A percentile compares a stretch with the other conserved stretches of the same genome.
phyloP scores from a whole-genome alignment of 371 early-diverging fungal species.

The Entomophthora muscae region DNA sequence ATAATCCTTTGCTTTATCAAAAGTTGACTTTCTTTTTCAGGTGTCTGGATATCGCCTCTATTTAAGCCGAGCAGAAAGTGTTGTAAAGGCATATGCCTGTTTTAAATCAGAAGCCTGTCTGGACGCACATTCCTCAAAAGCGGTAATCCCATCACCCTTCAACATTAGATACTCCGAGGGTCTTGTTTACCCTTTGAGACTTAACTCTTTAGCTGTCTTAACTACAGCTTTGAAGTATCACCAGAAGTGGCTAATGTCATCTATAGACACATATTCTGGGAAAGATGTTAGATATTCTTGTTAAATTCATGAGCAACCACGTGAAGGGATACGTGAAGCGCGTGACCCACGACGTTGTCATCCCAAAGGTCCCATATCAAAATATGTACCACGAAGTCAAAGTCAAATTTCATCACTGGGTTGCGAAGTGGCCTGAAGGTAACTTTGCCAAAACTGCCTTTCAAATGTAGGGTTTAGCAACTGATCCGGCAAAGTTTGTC shows the following conservation, averaged over 20 bases:
- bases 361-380: slow-evolving; percentile 43
- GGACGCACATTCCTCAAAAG: too few species aligned
- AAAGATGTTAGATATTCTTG: background rate
- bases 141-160: too few species aligned
- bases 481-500: slow-evolving; percentile 68
- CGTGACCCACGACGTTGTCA: slow-evolving; percentile 45
- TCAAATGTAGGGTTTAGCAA: slow-evolving; percentile 23
- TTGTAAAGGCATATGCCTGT: background rate
- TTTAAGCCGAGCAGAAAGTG: too few species aligned
- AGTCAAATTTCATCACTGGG: slow-evolving; percentile 7
- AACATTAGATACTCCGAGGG: too few species aligned
- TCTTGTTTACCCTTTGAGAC: background rate
- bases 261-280: slow-evolving; percentile 19
- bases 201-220: background rate
- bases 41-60: too few species aligned
- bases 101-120: background rate
- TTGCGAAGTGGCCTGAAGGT: slow-evolving; percentile 2
- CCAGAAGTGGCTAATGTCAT: background rate
- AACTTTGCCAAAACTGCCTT: slow-evolving; percentile 29
- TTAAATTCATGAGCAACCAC: slow-evolving; percentile 17
- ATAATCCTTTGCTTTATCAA: too few species aligned
- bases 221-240: background rate
- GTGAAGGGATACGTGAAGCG: slow-evolving; percentile 56
- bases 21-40: too few species aligned
- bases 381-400: slow-evolving; percentile 6